These are phyloP conservation scores for Paraphoma chrysanthemicola DNA, from an alignment of 2,329 filamentous ascomycete species.

Conservation along the genomic window DNA sequence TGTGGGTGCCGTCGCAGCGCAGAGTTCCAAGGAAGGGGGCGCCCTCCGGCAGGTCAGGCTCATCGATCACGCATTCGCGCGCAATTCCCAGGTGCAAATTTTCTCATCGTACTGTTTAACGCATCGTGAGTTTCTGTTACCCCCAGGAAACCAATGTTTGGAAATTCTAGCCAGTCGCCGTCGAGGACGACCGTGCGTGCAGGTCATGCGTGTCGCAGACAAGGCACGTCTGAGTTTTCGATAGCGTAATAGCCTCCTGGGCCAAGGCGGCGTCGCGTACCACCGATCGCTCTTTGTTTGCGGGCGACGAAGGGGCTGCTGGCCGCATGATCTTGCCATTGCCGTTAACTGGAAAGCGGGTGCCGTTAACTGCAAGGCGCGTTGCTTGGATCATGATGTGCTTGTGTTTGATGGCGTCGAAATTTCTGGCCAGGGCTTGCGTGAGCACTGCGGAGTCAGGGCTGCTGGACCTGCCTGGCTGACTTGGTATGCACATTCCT, in stretches of 20 bases:
- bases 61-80: slow-evolving; percentile 2
- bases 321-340: slow-evolving; percentile 44
- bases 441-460: slow-evolving; percentile 2
- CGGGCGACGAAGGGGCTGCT: slow-evolving; percentile 14
- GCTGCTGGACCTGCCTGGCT: not conserved
- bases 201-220: slow-evolving; percentile 33
- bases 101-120: slow-evolving; percentile 1
- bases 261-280: slow-evolving; percentile 23
- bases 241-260: slow-evolving; percentile 29
- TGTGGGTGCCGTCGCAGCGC: not conserved
- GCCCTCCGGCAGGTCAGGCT: not conserved
- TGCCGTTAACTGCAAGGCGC: slow-evolving; percentile 55
- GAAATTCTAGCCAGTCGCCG: slow-evolving; percentile 13
- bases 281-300: slow-evolving; percentile 28
- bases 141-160: too few relatives aligned
- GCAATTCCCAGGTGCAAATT: slow-evolving; percentile 7
- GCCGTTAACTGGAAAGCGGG: slow-evolving; percentile 54
- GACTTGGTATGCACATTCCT: not conserved
- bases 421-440: slow-evolving; percentile 23
- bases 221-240: slow-evolving; percentile 35
- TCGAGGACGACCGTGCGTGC: not conserved
- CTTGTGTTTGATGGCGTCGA: slow-evolving; percentile 35
- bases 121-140: not conserved
- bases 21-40: not conserved
- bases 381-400: slow-evolving; percentile 17